Conservation (phyloP, 305 asterid genomes). For the Solanum hybrid region DNA sequence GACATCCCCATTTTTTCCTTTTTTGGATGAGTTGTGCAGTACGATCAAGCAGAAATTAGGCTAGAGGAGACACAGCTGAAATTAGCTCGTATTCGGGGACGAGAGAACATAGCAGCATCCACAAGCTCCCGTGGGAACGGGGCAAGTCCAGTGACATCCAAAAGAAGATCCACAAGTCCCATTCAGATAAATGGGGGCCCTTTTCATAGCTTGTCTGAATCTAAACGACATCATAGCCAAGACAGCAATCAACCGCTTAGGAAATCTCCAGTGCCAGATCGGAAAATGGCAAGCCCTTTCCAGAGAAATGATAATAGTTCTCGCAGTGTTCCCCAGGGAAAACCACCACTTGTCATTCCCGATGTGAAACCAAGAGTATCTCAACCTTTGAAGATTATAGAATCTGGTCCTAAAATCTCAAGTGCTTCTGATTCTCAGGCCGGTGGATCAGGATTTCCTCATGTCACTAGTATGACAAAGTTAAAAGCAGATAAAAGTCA, state of each 20-base stretch:
- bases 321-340: slow-evolving; percentile 29
- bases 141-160: slow-evolving; percentile 19
- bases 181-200: slow-evolving; percentile 10
- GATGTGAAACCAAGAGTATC: slow-evolving; percentile 26
- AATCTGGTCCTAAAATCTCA: slow-evolving; percentile 31
- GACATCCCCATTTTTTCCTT: not conserved
- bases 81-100: slow-evolving; percentile 54
- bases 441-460: slow-evolving; percentile 18
- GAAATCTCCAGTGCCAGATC: not conserved
- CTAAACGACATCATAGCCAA: not conserved
- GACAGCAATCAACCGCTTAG: not conserved
- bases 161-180: slow-evolving; percentile 33
- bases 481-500: slow-evolving; percentile 32
- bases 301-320: slow-evolving; percentile 21
- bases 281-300: not conserved
- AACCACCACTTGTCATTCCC: slow-evolving; percentile 48
- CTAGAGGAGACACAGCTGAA: slow-evolving; percentile 54
- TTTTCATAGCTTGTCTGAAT: not conserved
- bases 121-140: slow-evolving; percentile 20
- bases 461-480: slow-evolving; percentile 20
- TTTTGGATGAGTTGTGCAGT: slow-evolving; percentile 37
- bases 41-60: slow-evolving; percentile 51
- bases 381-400: slow-evolving; percentile 30
- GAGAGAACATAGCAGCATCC: slow-evolving; percentile 21
- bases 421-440: slow-evolving; percentile 31